Base-by-base conservation (phyloP, 2,329 filamentous ascomycete genomes). In the Scedosporium apiospermum region DNA sequence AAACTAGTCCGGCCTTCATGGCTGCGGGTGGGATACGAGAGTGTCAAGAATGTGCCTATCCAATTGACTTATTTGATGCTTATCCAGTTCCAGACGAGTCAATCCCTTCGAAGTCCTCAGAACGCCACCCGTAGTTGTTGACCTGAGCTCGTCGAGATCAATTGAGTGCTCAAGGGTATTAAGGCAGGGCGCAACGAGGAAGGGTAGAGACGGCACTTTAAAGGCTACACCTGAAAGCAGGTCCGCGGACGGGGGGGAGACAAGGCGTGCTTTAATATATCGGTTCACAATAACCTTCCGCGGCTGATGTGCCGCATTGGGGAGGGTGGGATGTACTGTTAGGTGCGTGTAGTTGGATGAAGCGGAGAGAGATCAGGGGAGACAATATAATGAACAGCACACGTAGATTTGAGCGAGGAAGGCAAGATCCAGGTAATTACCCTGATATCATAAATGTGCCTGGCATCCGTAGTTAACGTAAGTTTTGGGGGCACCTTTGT, bases 361-460 rank as follows among this genome's bases (percentile, higher is more conserved):
- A 60, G 34, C 18, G n/a, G 10, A 46, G 23, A 46, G 42, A 14
- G 42, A 46, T 46, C 53, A 30, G 14, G 30, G 38, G 38, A 21
- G 34, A 34, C 44, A 60, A 30, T 60, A 42, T 60, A 60, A 26
- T 14, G 18, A 18, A 58, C n/a, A 38, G 58, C 18, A 27, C 51
- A 55, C 21, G 44, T 49, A 30, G 30, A 53, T 63, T 34, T 51
- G 38, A 55, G 62, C 58, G 65, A 59, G 58, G 55, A 62, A 58
- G 63, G 59, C 38, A 49, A 61, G 55, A 61, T 51, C n/a, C 55
- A 61, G 61, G 58, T 44, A 38, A 60, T 38, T 21, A 46, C 41
- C 30, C 53, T 34, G 58, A 63, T 26, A 46, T 55, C 51, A 55
- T 55, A 38, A 38, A 14, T 10, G 51, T 18, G 51, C 23, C 23